These are phyloP conservation scores for Fraxinus baroniana DNA, from an alignment of 305 asterid species.

Conservation along the genomic window DNA sequence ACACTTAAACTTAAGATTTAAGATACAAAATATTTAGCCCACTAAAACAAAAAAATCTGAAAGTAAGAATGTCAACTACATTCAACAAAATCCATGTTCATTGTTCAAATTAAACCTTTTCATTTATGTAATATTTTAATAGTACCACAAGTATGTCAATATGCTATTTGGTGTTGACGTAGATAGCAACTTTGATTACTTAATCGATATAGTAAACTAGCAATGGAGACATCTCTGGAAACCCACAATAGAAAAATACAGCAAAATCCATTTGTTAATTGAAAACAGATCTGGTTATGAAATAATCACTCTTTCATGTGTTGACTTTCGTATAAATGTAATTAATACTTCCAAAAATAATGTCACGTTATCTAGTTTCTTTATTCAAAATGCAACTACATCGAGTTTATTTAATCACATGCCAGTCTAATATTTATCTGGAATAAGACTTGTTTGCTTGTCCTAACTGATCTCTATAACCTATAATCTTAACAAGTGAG, in stretches of 20 bases:
- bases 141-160: not conserved
- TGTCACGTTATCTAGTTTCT: not conserved
- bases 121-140: no score
- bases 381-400: not conserved
- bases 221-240: not conserved
- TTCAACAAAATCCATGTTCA: not conserved
- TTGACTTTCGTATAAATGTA: not conserved
- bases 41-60: no score
- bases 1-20: no score
- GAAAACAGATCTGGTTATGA: not conserved
- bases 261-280: not conserved
- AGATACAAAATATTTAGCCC: no score
- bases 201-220: not conserved
- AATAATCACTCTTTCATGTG: not conserved
- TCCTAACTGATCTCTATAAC: not conserved
- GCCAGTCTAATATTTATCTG: not conserved
- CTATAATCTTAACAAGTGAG: not conserved
- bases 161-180: not conserved
- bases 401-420: not conserved
- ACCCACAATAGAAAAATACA: not conserved
- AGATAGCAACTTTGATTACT: not conserved
- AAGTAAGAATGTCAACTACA: no score
- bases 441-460: not conserved
- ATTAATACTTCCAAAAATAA: not conserved
- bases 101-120: not conserved